These are phyloP conservation scores for Thalassiosira livingstoniorum DNA, from an alignment of 352 stramenopile genomes.

Conservation along the genomic window DNA sequence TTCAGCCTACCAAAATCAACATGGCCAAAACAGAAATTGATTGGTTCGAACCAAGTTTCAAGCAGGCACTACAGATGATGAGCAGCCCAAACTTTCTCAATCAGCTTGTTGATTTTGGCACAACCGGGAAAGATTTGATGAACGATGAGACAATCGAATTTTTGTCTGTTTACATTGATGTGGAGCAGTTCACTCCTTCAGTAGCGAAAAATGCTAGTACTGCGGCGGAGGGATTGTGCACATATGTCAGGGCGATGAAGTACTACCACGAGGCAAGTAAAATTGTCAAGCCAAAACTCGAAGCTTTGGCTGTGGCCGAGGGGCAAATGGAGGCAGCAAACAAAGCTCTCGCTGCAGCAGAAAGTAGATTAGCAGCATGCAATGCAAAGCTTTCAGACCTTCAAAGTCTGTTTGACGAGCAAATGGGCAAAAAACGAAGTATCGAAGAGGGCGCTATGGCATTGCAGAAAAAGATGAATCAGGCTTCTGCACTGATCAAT, in stretches of 20 bases:
- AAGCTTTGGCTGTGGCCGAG: constrained; percentile 95
- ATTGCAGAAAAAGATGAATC: constrained; percentile 96
- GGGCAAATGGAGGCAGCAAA: constrained; percentile 97
- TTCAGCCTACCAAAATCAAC: constrained; percentile 94
- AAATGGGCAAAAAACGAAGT: constrained; percentile 94
- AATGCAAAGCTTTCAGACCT: constrained; percentile 94
- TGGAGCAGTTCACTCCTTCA: constrained; percentile 93
- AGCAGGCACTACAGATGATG: constrained; percentile 95
- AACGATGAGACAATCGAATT: constrained; percentile 99
- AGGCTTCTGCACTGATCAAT: constrained; percentile 96
- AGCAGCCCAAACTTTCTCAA: constrained; percentile 96
- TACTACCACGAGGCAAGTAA: constrained; percentile 99
- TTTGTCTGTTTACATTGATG: constrained; percentile 95
- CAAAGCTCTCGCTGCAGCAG: constrained; percentile 93
- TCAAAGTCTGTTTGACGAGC: constrained; percentile 96
- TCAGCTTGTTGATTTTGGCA: constrained; percentile 95
- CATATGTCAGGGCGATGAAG: constrained; percentile 98
- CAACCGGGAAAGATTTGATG: constrained; percentile 96
- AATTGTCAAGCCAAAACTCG: constrained; percentile 98
- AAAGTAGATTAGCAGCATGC: constrained; percentile 92
- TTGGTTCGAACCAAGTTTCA: constrained; percentile 97
- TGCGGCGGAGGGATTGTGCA: constrained; percentile 96
- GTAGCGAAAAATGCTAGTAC: constrained; percentile 97
- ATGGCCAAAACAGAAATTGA: constrained; percentile 97
- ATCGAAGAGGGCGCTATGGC: constrained; percentile 96